Conservation (phyloP, 225 moss, liverwort and hornwort genomes). For the Pseudoscleropodium purum region DNA sequence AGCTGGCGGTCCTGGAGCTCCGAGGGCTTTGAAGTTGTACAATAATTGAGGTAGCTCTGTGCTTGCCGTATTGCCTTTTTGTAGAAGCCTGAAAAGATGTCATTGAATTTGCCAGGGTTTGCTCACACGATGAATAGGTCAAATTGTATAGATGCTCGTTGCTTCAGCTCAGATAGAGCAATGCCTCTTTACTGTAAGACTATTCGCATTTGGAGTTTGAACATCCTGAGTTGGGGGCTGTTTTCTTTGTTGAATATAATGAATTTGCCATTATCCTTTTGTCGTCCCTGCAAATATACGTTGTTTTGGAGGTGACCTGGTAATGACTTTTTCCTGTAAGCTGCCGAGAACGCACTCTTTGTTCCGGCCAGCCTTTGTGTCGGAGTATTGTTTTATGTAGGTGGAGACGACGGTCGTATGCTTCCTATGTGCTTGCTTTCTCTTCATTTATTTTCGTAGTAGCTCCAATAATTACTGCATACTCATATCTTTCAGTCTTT, state of each 20-base stretch:
- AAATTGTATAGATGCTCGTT: constrained; percentile 13
- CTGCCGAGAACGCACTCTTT: neutral
- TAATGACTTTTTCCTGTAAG: neutral
- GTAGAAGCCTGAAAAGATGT: neutral
- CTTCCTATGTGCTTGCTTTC: neutral
- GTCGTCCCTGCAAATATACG: neutral
- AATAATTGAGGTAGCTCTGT: neutral
- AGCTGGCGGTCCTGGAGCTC: neutral
- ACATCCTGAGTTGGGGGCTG: neutral
- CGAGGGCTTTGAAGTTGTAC: neutral
- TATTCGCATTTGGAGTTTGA: neutral
- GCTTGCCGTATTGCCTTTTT: neutral
- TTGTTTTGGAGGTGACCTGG: neutral
- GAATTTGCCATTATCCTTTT: neutral
- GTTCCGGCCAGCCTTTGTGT: neutral
- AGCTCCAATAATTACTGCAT: neutral
- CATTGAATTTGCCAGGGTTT: neutral
- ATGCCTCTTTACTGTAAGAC: neutral
- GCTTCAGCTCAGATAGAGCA: neutral
- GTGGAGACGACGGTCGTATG: neutral
- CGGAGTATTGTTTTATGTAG: neutral
- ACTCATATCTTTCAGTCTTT: neutral
- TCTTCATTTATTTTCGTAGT: neutral
- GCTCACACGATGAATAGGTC: neutral
- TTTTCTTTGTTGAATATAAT: neutral